Conservation (phyloP, 768 basidiomycete species). For the Pleurotus djamor region DNA sequence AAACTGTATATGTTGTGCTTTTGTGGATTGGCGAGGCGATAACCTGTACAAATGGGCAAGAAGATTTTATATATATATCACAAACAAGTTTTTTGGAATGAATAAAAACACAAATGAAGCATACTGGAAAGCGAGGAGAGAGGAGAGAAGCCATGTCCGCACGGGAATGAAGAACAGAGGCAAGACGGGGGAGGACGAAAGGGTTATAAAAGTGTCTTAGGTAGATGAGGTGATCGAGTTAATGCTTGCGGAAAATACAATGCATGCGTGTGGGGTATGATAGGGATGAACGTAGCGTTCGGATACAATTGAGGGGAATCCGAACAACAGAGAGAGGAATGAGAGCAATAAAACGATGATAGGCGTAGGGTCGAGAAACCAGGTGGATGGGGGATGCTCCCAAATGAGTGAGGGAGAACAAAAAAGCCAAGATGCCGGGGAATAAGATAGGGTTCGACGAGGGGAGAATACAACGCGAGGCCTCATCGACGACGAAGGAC, state of each 20-base stretch:
- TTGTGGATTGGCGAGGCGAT: constrained; percentile 19
- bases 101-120: constrained; percentile 9
- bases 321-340: constrained; percentile 34
- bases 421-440: constrained; percentile 25
- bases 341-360: constrained; percentile 37
- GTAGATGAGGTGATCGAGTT: constrained; percentile 49
- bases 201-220: constrained; percentile 36
- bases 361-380: constrained; percentile 16
- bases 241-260: constrained; percentile 51
- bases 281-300: constrained; percentile 34
- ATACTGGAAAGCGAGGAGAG: constrained; percentile 6
- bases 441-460: constrained; percentile 22
- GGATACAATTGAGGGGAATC: constrained; percentile 38
- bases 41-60: constrained; percentile 59
- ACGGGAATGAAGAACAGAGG: constrained; percentile 18
- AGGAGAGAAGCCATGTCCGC: constrained; percentile 20
- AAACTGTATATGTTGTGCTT: not conserved
- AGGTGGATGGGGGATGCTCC: constrained; percentile 17
- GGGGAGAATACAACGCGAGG: not conserved
- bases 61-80: constrained; percentile 13
- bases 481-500: constrained; percentile 13
- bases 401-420: constrained; percentile 13
- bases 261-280: constrained; percentile 52
- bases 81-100: not conserved
- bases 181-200: constrained; percentile 25